A percentile compares a stretch with the other conserved stretches of the same genome.
phyloP scores from a whole-genome alignment of 768 basidiomycete genomes.

The Tephrocybe sp. region DNA sequence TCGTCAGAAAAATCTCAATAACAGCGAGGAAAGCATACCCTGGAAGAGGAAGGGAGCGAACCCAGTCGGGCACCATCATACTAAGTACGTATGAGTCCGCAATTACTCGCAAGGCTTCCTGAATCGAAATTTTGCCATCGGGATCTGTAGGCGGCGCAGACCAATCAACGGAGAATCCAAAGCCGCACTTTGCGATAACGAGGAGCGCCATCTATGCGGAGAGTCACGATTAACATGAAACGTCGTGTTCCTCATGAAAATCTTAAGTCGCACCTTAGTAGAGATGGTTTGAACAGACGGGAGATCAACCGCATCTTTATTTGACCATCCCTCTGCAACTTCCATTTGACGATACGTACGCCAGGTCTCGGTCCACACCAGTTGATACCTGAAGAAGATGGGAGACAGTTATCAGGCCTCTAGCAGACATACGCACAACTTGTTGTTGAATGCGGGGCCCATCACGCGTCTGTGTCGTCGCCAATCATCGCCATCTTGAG shows the following conservation, averaged over 20 bases:
- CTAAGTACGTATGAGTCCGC: conserved; percentile 21
- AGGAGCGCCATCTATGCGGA: conserved; percentile 35
- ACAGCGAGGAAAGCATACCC: conserved; percentile 2
- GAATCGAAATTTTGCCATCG: conserved; percentile 34
- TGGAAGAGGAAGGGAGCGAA: conserved; percentile 9
- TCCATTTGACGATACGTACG: conserved; percentile 29
- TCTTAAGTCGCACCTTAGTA: conserved; percentile 3
- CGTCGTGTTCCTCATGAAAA: background rate
- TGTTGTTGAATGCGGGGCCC: conserved; percentile 39
- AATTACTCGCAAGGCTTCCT: conserved; percentile 31
- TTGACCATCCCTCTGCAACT: conserved; percentile 22
- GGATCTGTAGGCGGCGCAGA: conserved; percentile 28
- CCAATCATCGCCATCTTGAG: conserved; percentile 35
- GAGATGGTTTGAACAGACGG: conserved; percentile 7
- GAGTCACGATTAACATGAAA: conserved; percentile 25
- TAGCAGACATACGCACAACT: conserved; percentile 24
- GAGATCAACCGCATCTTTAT: conserved; percentile 13
- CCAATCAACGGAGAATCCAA: conserved; percentile 42
- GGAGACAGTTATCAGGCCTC: background rate
- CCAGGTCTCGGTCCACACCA: conserved; percentile 31
- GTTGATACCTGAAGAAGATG: conserved; percentile 21
- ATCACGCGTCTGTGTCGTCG: conserved; percentile 40
- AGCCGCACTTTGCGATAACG: conserved; percentile 40
- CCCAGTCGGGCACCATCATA: conserved; percentile 5
- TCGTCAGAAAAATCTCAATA: background rate